Percentiles rank a stretch among this genome's conserved stretches.
Evolutionary conservation across 2,329 filamentous ascomycete genomes (phyloP).

Genomic region (Colletotrichum tanaceti): DNA sequence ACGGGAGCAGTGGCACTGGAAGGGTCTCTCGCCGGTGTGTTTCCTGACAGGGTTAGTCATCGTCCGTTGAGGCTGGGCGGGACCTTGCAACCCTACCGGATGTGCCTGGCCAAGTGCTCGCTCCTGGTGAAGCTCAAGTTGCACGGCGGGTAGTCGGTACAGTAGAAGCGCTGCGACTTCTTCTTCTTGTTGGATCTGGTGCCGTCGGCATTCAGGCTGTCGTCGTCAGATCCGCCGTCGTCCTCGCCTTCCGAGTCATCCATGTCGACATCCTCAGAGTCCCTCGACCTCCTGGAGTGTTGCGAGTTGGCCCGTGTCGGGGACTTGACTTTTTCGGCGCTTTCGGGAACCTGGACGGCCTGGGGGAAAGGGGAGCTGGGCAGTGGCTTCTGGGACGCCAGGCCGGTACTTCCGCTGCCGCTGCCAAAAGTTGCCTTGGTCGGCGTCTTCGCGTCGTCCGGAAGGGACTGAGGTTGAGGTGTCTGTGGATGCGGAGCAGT

Average conservation of each 20-base stretch:
- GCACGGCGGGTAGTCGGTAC: constrained; percentile 93
- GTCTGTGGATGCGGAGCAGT: constrained; percentile 48
- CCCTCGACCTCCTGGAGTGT: constrained; percentile 68
- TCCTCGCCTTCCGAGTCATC: constrained; percentile 78
- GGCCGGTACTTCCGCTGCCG: constrained; percentile 44
- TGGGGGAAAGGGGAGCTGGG: constrained; percentile 65
- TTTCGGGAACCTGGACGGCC: constrained; percentile 59
- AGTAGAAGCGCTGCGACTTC: constrained; percentile 96
- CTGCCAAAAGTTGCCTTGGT: constrained; percentile 67
- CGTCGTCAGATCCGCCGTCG: constrained; percentile 72
- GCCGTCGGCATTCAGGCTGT: constrained; percentile 71
- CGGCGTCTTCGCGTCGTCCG: constrained; percentile 68
- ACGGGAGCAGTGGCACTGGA: constrained; percentile 93
- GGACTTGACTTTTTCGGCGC: constrained; percentile 55
- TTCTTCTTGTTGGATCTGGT: constrained; percentile 90
- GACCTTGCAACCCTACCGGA: constrained; percentile 69
- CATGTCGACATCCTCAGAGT: constrained; percentile 80
- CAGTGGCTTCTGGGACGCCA: constrained; percentile 64
- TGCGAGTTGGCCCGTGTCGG: constrained; percentile 69
- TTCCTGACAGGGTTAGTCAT: constrained; percentile 67
- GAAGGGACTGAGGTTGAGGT: constrained; percentile 21
- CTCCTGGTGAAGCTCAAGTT: constrained; percentile 95
- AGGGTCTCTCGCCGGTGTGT: constrained; percentile 96
- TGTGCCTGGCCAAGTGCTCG: constrained; percentile 94
- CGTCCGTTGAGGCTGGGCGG: background rate